phyloP scores from a whole-genome alignment of 2,329 filamentous ascomycete genomes.

The Pochonia chlamydosporia region DNA sequence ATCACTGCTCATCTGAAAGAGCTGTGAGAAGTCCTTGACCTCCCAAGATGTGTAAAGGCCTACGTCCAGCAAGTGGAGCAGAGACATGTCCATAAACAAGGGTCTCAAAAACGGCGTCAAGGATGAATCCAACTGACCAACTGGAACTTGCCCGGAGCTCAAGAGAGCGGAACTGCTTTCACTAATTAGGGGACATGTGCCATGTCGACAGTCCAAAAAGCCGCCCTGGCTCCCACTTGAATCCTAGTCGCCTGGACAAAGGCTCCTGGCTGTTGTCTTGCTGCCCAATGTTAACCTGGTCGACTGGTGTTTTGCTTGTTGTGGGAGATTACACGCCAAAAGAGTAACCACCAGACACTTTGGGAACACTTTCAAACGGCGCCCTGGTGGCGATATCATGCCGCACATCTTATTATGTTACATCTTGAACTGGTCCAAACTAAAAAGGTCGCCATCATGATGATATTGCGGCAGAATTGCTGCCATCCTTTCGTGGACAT shows the following conservation, averaged over 20 bases:
- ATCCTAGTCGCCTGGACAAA: constrained; percentile 13
- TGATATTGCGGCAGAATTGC: too few relatives aligned
- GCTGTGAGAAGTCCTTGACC: too few relatives aligned
- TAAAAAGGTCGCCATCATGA: too few relatives aligned
- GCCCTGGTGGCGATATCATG: too few relatives aligned
- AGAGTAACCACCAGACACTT: background rate
- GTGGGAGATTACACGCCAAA: background rate
- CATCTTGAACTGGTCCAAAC: too few relatives aligned
- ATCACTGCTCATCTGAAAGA: too few relatives aligned
- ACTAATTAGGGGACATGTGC: constrained; percentile 1
- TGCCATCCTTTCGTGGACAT: background rate
- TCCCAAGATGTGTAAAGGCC: too few relatives aligned
- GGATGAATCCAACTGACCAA: constrained; percentile 32
- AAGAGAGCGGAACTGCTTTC: constrained; percentile 23
- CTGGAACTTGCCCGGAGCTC: constrained; percentile 39
- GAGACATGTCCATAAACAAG: constrained; percentile 3
- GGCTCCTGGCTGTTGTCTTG: constrained; percentile 13
- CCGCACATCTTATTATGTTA: too few relatives aligned
- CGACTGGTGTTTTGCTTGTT: constrained; percentile 18
- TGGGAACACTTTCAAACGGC: background rate
- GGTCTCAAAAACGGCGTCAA: constrained; percentile 7
- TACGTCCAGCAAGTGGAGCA: background rate
- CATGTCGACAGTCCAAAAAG: background rate
- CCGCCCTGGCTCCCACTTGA: constrained; percentile 3
- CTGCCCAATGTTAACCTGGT: constrained; percentile 24